Conservation (phyloP, 2,329 filamentous ascomycete genomes). For the Ampelomyces quisqualis region DNA sequence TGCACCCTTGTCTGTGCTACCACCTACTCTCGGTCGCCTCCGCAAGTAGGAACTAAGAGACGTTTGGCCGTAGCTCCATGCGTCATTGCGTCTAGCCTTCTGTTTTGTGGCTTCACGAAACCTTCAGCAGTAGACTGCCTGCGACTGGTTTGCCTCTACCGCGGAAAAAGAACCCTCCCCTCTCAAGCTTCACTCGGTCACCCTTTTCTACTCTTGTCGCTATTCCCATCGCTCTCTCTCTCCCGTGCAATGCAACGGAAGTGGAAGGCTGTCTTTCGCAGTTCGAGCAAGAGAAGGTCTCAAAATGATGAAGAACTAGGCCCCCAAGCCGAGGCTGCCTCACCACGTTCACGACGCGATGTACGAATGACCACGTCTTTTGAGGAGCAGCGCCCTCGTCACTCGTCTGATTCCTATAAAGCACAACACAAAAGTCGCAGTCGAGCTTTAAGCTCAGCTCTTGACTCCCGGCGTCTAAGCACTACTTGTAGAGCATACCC, state of each 20-base stretch:
- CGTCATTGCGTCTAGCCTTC: constrained; percentile 12
- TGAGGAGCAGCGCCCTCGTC: background rate
- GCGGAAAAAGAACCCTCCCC: background rate
- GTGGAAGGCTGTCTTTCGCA: constrained; percentile 18
- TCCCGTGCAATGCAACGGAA: constrained; percentile 18
- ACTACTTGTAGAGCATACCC: background rate
- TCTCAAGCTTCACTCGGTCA: background rate
- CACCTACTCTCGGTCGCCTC: background rate
- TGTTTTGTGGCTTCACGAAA: constrained; percentile 1
- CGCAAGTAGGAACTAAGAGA: background rate
- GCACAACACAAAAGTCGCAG: constrained; percentile 6
- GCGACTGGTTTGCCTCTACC: background rate
- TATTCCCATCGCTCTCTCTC: background rate
- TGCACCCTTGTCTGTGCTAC: background rate
- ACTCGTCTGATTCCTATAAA: background rate
- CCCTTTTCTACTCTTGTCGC: background rate
- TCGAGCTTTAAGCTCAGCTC: constrained; percentile 15
- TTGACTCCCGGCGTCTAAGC: constrained; percentile 7
- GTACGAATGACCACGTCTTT: constrained; percentile 5
- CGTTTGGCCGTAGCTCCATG: background rate
- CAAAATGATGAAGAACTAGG: constrained; percentile 9
- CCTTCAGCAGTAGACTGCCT: background rate
- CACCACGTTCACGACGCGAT: constrained; percentile 5
- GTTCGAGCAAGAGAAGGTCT: constrained; percentile 11
- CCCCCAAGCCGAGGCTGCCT: constrained; percentile 4